A percentile compares a stretch with the other conserved stretches of the same genome.
phyloP scores from a whole-genome alignment of 2,329 filamentous ascomycete genomes.

The Aspergillus neotritici region DNA sequence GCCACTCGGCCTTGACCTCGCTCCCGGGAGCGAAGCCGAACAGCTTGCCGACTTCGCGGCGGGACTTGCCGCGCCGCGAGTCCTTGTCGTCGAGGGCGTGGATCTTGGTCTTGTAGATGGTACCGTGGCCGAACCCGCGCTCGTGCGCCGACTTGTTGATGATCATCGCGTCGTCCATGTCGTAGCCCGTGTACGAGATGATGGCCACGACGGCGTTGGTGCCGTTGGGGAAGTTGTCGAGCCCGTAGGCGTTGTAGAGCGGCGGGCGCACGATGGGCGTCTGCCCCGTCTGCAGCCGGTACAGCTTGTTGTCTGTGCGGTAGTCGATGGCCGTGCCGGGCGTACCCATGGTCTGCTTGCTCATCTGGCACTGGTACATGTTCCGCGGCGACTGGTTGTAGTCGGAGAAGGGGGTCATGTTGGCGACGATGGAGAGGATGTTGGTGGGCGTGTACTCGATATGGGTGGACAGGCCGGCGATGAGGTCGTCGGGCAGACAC shows the following conservation, averaged over 20 bases:
- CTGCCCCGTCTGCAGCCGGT: constrained; percentile 89
- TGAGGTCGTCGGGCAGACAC: constrained; percentile 78
- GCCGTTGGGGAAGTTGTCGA: constrained; percentile 97
- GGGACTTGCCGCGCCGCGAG: constrained; percentile 58
- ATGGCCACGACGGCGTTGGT: constrained; percentile 94
- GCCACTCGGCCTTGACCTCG: constrained; percentile 63
- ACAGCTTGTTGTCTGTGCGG: constrained; percentile 95
- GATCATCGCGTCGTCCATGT: constrained; percentile 99
- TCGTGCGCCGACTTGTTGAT: constrained; percentile 96
- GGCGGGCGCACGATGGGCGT: constrained; percentile 89
- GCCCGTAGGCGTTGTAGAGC: constrained; percentile 89
- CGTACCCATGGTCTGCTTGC: constrained; percentile 98
- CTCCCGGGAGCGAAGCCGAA: constrained; percentile 85
- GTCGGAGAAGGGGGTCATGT: constrained; percentile 98
- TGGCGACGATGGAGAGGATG: constrained; percentile 93
- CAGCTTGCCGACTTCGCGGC: constrained; percentile 67
- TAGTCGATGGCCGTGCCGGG: constrained; percentile 77
- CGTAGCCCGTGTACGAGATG: constrained; percentile 97
- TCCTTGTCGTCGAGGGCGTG: constrained; percentile 76
- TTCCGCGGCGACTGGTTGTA: constrained; percentile 98
- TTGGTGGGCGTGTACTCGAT: constrained; percentile 93
- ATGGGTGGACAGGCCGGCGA: constrained; percentile 84
- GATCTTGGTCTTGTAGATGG: constrained; percentile 97
- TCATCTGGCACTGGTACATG: constrained; percentile 99
- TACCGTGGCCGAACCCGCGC: constrained; percentile 89